Evolutionary conservation across 2,329 filamentous ascomycete species (phyloP), one percentile per base, ranked within the genome.

Genomic region (Colletotrichum endophyticum): DNA sequence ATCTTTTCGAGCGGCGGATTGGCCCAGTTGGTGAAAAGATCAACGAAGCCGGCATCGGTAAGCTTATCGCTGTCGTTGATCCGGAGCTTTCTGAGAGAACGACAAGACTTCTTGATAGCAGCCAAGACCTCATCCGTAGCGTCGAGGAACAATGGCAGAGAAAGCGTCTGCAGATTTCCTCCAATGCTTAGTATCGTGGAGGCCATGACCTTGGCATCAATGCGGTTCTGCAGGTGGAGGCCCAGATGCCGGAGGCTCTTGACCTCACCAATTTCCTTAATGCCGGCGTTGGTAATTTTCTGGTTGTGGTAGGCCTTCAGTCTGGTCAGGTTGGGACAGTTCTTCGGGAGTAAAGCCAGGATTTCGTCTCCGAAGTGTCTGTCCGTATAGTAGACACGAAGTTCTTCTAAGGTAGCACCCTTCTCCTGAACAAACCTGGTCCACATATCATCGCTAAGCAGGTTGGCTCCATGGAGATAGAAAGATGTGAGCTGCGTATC

Each of bases 371-470:
- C 92, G 78, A 99, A 94, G 36, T 96, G 93, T 69, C 90, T 94
- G 83, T 98, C 96, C 0, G 97, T 94, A 85, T 94, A 96, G 81
- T 95, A 96, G 3, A 98, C 89, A 80, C 96, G 94, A 25, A 99
- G 84, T 1, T 89, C 89, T 79, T 92, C 90, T 15, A 98, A 88
- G 27, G 89, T 84, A 11, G 86, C 80, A 13, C 96, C 96, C 75
- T 94, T 92, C 67, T 89, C 88, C 15, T 87, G 85, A 70, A 98
- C 91, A 66, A 94, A 92, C 66, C 91, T 88, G 68, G 90, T 88
- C 96, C 96, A 98, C 81, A 92, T 92, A 6, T 90, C 87, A 76
- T 97, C 93, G 12, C 94, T 93, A 19, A 99, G 87, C 1, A 99
- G 91, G 79, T 98, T 99, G 12, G 95, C 92, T 13, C 95, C 95